Conservation (phyloP, 305 asterid genomes). For the Fraxinus angustifolia region DNA sequence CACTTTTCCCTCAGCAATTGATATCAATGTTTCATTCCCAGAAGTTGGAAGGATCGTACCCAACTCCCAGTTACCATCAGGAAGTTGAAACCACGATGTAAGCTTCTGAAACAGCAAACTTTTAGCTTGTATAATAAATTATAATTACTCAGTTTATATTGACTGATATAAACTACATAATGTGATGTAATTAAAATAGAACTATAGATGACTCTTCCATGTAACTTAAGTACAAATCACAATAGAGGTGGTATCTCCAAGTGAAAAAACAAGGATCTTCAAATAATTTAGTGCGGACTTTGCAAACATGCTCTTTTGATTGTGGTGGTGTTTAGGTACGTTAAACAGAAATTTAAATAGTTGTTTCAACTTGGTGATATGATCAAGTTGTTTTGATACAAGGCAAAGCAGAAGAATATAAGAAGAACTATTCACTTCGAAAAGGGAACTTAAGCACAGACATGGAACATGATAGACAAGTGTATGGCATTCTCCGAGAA, state of each 20-base stretch:
- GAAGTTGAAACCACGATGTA: slow-evolving; percentile 85
- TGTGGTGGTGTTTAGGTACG: not conserved
- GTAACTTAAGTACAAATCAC: not conserved
- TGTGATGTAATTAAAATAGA: not conserved
- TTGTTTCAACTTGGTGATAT: not conserved
- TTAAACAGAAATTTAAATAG: not conserved
- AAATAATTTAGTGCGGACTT: not conserved
- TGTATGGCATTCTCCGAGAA: not conserved
- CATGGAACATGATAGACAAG: not conserved
- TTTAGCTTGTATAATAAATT: slow-evolving; percentile 19
- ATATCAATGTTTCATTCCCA: slow-evolving; percentile 67
- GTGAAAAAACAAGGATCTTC: not conserved
- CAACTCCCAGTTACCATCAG: slow-evolving; percentile 97
- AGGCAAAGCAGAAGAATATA: not conserved
- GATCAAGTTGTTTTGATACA: not conserved
- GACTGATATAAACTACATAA: not conserved
- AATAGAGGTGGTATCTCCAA: not conserved
- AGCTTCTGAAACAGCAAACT: slow-evolving; percentile 59
- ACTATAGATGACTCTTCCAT: not conserved
- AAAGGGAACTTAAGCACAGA: not conserved
- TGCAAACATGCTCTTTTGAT: not conserved
- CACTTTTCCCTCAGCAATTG: slow-evolving; percentile 80
- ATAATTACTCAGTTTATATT: not conserved
- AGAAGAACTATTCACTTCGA: not conserved
- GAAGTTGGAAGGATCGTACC: slow-evolving; percentile 65